Evolutionary conservation across 495 filamentous ascomycete species (phyloP).

Genomic region (Lasiosphaeria hispida): DNA sequence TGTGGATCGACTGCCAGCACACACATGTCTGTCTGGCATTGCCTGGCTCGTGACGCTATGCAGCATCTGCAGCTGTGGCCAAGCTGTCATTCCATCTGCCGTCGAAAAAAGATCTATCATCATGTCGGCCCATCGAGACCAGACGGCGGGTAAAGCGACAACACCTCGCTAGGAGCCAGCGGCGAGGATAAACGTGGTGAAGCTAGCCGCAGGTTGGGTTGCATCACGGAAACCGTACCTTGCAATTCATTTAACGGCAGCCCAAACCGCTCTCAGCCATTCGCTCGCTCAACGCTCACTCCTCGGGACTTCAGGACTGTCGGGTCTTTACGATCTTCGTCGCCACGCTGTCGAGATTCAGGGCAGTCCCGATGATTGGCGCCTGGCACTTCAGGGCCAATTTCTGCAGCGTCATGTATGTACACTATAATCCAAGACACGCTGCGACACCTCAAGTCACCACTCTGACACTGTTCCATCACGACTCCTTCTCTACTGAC

Average conservation of each 20-base stretch:
- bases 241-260: slow-evolving; percentile 14
- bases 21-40: not conserved
- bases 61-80: not conserved
- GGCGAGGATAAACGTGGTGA: slow-evolving; percentile 4
- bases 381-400: not conserved
- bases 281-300: not conserved
- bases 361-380: slow-evolving; percentile 15
- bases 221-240: slow-evolving; percentile 14
- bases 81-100: too few relatives aligned
- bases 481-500: too few relatives aligned
- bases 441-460: too few relatives aligned
- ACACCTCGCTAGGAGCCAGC: not conserved
- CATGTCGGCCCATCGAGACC: too few relatives aligned
- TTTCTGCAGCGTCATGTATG: not conserved
- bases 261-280: not conserved
- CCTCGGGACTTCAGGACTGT: slow-evolving; percentile 10
- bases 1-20: slow-evolving; percentile 8
- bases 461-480: too few relatives aligned
- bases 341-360: slow-evolving; percentile 12
- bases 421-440: too few relatives aligned
- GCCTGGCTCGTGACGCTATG: slow-evolving; percentile 11
- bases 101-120: too few relatives aligned
- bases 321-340: slow-evolving; percentile 13
- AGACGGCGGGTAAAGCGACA: not conserved
- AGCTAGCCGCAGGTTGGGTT: slow-evolving; percentile 15